Evolutionary conservation across 2,329 filamentous ascomycete species (phyloP).

Genomic region (Colletotrichum orchidophilum): DNA sequence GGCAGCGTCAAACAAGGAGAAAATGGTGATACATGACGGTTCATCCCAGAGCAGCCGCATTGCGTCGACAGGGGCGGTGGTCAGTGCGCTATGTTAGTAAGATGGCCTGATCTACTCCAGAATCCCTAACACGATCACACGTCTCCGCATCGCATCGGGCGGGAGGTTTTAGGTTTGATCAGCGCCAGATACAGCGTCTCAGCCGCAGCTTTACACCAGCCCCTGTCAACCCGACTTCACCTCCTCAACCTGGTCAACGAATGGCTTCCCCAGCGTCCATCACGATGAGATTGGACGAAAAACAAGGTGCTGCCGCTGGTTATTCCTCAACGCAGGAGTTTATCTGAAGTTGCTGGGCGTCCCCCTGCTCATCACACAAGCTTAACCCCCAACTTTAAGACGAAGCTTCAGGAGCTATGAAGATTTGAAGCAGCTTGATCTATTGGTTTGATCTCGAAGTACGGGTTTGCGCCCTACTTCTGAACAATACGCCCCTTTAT

Average conservation of each 20-base stretch:
- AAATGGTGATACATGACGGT: slow-evolving; percentile 28
- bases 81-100: slow-evolving; percentile 10
- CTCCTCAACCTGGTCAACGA: slow-evolving; percentile 3
- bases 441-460: not conserved
- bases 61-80: slow-evolving; percentile 16
- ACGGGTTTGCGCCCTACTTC: too few relatives aligned
- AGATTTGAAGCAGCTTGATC: not conserved
- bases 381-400: slow-evolving; percentile 4
- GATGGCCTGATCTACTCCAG: not conserved
- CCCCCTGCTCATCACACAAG: not conserved
- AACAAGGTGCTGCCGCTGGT: not conserved
- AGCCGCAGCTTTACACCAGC: slow-evolving; percentile 24
- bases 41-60: slow-evolving; percentile 13
- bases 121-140: not conserved
- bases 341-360: not conserved
- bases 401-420: slow-evolving; percentile 5
- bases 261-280: not conserved
- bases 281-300: slow-evolving; percentile 18
- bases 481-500: not conserved
- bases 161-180: slow-evolving; percentile 37
- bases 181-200: slow-evolving; percentile 35
- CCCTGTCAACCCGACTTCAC: slow-evolving; percentile 23
- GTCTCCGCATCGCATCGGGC: slow-evolving; percentile 4
- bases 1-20: slow-evolving; percentile 30
- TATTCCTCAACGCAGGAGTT: not conserved